These are phyloP conservation scores for Aspergillus indologenus DNA, from an alignment of 495 filamentous ascomycete genomes.

Conservation along the genomic window DNA sequence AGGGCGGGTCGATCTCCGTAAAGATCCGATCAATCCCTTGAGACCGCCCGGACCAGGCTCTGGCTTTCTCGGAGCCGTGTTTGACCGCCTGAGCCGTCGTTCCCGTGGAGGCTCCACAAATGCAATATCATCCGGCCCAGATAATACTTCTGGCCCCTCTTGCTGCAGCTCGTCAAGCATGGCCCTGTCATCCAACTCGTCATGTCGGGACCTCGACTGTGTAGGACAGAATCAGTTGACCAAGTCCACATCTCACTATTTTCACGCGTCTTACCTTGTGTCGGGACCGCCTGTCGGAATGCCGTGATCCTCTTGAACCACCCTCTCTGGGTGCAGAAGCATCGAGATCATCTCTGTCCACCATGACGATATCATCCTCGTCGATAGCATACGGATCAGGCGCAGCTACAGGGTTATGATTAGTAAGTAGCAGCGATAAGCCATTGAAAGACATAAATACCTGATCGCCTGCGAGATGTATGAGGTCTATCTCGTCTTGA, in stretches of 20 bases:
- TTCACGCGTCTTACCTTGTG: conserved; percentile 29
- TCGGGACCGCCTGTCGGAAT: conserved; percentile 37
- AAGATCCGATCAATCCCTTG: conserved; percentile 47
- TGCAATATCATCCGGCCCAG: conserved; percentile 63
- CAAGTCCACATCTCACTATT: neutral
- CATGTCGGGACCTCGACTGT: conserved; percentile 29
- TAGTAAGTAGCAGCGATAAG: conserved; percentile 6
- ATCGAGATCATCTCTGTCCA: conserved; percentile 47
- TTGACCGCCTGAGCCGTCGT: conserved; percentile 47
- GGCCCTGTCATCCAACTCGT: conserved; percentile 41
- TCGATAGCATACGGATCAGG: conserved; percentile 60
- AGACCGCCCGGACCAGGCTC: conserved; percentile 40
- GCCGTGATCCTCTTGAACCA: conserved; percentile 31
- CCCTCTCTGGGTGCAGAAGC: conserved; percentile 29
- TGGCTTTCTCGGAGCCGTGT: conserved; percentile 44
- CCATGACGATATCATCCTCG: conserved; percentile 57
- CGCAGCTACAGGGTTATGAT: conserved; percentile 26
- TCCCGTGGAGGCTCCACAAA: conserved; percentile 70
- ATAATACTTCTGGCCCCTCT: conserved; percentile 35
- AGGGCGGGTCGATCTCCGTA: conserved; percentile 38
- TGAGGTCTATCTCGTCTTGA: conserved; percentile 36
- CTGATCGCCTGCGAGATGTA: conserved; percentile 36
- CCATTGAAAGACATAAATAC: conserved; percentile 25
- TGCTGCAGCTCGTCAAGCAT: conserved; percentile 46
- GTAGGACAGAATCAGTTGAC: neutral